phyloP scores from a whole-genome alignment of 2,329 filamentous ascomycete genomes.

The Saccharata proteae region DNA sequence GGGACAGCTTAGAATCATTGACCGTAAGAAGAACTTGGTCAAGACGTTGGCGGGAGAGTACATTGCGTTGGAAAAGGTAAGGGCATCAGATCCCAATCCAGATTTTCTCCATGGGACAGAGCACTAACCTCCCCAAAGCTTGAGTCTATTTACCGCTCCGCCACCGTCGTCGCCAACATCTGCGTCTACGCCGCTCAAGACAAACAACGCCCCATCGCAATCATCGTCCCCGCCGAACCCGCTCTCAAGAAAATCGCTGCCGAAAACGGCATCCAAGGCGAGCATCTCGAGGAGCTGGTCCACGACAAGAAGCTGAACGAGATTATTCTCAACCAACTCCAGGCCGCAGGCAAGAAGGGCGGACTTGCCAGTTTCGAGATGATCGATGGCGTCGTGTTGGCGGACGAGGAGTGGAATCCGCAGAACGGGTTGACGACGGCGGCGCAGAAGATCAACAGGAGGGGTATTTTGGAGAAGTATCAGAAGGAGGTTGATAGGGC shows the following conservation, averaged over 20 bases:
- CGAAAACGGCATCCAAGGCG: conserved; percentile 50
- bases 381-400: conserved; percentile 62
- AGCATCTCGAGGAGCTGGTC: conserved; percentile 55
- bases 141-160: conserved; percentile 78
- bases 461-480: conserved; percentile 37
- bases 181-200: conserved; percentile 72
- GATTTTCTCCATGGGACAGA: too few species aligned
- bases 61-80: conserved; percentile 74
- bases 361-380: conserved; percentile 62
- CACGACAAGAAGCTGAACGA: conserved; percentile 52
- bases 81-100: not conserved
- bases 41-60: conserved; percentile 95
- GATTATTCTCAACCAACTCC: conserved; percentile 58
- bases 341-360: conserved; percentile 50
- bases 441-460: conserved; percentile 42
- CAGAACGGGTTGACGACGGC: conserved; percentile 49
- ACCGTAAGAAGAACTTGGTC: conserved; percentile 96
- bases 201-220: conserved; percentile 66
- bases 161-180: conserved; percentile 69
- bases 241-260: conserved; percentile 44
- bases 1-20: conserved; percentile 77
- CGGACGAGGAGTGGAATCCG: conserved; percentile 81
- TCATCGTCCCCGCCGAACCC: conserved; percentile 55
- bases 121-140: conserved; percentile 38
- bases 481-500: conserved; percentile 38